phyloP scores from a whole-genome alignment of 1,284 basidiomycete genomes.

The Phylloboletellus chloephorus region DNA sequence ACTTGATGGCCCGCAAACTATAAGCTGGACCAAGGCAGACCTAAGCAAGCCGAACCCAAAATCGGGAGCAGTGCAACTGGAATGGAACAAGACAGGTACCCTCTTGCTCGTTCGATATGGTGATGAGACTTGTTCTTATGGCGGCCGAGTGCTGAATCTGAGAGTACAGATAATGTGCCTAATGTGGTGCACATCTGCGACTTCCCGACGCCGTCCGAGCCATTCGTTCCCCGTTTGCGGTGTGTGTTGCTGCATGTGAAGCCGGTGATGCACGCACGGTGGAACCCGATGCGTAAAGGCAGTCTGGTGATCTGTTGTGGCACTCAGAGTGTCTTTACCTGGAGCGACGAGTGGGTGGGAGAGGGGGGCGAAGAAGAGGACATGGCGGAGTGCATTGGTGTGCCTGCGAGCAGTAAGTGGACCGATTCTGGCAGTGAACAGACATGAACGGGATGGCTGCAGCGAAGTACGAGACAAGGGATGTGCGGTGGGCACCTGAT shows the following conservation, averaged over 20 bases:
- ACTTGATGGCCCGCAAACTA: conserved; percentile 50
- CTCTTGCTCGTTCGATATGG: conserved; percentile 70
- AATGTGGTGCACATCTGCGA: conserved; percentile 55
- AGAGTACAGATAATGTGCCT: conserved; percentile 51
- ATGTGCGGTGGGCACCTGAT: conserved; percentile 76
- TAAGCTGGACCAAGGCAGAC: conserved; percentile 48
- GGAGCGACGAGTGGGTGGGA: conserved; percentile 76
- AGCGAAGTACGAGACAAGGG: conserved; percentile 63
- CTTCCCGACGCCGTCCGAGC: conserved; percentile 52
- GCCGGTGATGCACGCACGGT: conserved; percentile 56
- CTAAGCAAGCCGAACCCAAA: conserved; percentile 56
- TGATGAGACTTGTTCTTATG: conserved; percentile 21
- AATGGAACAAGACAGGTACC: conserved; percentile 73
- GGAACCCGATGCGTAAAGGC: conserved; percentile 74
- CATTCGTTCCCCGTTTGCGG: conserved; percentile 54
- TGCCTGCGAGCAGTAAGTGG: conserved; percentile 68
- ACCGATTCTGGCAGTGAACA: background rate
- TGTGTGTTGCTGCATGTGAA: conserved; percentile 61
- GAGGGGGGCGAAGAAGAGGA: conserved; percentile 55
- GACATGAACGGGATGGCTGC: conserved; percentile 8
- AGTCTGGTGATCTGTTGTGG: conserved; percentile 67
- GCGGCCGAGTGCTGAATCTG: conserved; percentile 4
- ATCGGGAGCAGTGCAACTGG: conserved; percentile 61
- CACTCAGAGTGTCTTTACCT: conserved; percentile 63
- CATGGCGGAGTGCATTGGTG: conserved; percentile 76